These are phyloP conservation scores for Middelhovenomyces tepae DNA, from an alignment of 805 yeast species.

Conservation along the genomic window DNA sequence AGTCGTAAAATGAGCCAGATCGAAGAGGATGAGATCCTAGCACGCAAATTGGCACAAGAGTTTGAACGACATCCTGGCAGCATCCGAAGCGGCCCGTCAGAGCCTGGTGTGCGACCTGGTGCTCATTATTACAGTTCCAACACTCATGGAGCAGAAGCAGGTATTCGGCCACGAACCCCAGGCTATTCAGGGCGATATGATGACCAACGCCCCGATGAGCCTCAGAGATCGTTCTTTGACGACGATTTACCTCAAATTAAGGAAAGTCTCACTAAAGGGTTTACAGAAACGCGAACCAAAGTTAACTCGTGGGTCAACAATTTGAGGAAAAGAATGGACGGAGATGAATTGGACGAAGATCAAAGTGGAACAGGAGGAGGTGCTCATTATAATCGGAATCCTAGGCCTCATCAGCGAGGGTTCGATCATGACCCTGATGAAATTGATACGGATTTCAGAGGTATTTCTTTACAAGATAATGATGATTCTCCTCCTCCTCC, in stretches of 20 bases:
- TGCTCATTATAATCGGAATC: slow-evolving; percentile 3
- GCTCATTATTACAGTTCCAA: too few relatives aligned
- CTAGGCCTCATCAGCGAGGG: slow-evolving; percentile 20
- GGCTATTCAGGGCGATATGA: slow-evolving; percentile 19
- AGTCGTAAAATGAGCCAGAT: slow-evolving; percentile 35
- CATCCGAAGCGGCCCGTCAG: slow-evolving; percentile 6
- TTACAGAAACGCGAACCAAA: slow-evolving; percentile 71
- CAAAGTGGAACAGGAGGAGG: slow-evolving; percentile 8
- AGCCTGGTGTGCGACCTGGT: slow-evolving; percentile 1
- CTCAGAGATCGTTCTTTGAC: slow-evolving; percentile 26
- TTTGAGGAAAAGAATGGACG: slow-evolving; percentile 44
- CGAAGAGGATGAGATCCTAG: slow-evolving; percentile 71
- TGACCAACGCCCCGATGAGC: slow-evolving; percentile 17
- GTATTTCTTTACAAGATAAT: slow-evolving; percentile 32
- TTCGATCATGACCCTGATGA: slow-evolving; percentile 51
- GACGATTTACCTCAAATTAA: slow-evolving; percentile 43
- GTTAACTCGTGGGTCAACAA: slow-evolving; percentile 74
- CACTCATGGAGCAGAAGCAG: slow-evolving; percentile 3
- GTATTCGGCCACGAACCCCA: slow-evolving; percentile 4
- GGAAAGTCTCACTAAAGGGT: slow-evolving; percentile 60
- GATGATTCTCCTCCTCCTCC: slow-evolving; percentile 14
- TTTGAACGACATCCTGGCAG: slow-evolving; percentile 9
- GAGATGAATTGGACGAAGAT: slow-evolving; percentile 19
- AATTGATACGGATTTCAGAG: slow-evolving; percentile 42
- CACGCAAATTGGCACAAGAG: slow-evolving; percentile 58